phyloP scores from a whole-genome alignment of 306 rosid species.

The Rosa multiflora region DNA sequence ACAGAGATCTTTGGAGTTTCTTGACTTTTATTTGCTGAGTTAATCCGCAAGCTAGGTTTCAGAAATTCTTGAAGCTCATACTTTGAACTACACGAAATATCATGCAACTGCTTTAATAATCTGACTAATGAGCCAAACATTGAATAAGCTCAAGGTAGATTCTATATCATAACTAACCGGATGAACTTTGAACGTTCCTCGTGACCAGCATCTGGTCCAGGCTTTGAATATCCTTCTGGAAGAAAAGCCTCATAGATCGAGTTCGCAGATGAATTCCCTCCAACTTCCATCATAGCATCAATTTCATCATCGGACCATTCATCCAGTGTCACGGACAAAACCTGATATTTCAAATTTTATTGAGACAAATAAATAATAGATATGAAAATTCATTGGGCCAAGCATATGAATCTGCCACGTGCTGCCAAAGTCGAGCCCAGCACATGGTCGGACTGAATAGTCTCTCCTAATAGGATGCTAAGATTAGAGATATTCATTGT shows the following conservation, averaged over 20 bases:
- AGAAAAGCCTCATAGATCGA: conserved; percentile 87
- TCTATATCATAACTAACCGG: conserved; percentile 52
- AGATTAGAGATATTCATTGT: background rate
- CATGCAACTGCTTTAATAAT: conserved; percentile 16
- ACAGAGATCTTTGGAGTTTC: conserved; percentile 37
- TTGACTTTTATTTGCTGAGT: conserved; percentile 28
- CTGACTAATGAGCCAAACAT: conserved; percentile 17
- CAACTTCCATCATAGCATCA: conserved; percentile 90
- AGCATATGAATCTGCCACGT: background rate
- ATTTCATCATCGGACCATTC: conserved; percentile 97
- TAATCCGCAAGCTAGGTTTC: conserved; percentile 94
- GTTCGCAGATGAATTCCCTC: conserved; percentile 93
- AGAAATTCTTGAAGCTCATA: conserved; percentile 88
- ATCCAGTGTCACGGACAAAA: conserved; percentile 89
- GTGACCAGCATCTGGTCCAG: conserved; percentile 70
- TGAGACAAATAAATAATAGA: background rate
- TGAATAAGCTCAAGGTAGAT: conserved; percentile 10
- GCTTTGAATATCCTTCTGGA: conserved; percentile 80
- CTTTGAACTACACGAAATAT: conserved; percentile 63
- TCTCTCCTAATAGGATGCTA: background rate
- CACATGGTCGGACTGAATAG: background rate
- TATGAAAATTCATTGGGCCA: background rate
- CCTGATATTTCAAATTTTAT: conserved; percentile 50
- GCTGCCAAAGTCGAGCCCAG: background rate
- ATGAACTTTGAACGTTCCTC: conserved; percentile 76